phyloP scores from a whole-genome alignment of 129 eudicot genomes.

The Ambrosia artemisiifolia region DNA sequence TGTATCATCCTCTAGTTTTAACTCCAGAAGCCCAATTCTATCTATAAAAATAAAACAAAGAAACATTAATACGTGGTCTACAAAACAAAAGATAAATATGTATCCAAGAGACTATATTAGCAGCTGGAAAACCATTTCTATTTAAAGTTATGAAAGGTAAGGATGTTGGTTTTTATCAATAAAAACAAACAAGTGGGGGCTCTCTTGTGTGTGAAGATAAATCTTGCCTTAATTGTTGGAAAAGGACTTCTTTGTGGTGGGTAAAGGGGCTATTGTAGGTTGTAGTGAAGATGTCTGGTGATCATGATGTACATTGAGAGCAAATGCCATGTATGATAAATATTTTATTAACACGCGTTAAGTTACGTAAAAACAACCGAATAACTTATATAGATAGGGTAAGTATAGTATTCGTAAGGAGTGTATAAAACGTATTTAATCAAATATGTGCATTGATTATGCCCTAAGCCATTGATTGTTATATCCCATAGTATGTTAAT shows the following conservation, averaged over 20 bases:
- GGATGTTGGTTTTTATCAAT: not conserved
- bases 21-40: too few relatives aligned
- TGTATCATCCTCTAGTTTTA: too few relatives aligned
- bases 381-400: too few relatives aligned
- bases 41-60: too few relatives aligned
- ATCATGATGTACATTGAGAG: not conserved
- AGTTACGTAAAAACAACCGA: not conserved
- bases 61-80: too few relatives aligned
- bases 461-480: too few relatives aligned
- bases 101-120: not conserved
- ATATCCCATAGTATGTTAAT: too few relatives aligned
- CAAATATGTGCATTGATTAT: too few relatives aligned
- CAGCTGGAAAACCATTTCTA: not conserved
- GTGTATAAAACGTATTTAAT: too few relatives aligned
- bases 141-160: not conserved
- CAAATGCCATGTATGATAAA: not conserved
- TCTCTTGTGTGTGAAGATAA: not conserved
- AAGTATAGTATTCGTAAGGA: too few relatives aligned
- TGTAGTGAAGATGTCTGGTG: not conserved
- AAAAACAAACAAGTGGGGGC: not conserved
- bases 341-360: not conserved
- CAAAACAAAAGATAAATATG: not conserved
- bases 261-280: not conserved
- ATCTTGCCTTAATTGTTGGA: not conserved
- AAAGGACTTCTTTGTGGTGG: not conserved